Conservation (phyloP, 345 rosid genomes). For the Raphanus raphanistrum region DNA sequence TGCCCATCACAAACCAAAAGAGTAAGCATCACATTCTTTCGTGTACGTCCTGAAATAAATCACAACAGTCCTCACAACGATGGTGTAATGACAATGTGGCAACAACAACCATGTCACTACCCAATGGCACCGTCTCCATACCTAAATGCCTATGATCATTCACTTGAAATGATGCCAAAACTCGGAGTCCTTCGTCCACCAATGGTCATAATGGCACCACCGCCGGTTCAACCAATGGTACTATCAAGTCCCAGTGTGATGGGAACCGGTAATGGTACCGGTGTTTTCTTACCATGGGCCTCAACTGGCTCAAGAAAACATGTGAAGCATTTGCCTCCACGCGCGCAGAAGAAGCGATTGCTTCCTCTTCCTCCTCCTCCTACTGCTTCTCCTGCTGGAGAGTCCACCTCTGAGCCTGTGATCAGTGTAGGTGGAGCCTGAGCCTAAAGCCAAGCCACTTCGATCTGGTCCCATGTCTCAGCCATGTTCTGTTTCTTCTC, state of each 20-base stretch:
- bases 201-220: slow-evolving; percentile 62
- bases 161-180: slow-evolving; percentile 40
- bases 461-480: slow-evolving; percentile 12
- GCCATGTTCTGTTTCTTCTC: slow-evolving; percentile 27
- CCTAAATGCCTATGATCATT: slow-evolving; percentile 38
- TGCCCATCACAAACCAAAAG: slow-evolving; percentile 68
- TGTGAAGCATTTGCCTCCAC: slow-evolving; percentile 84
- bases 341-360: slow-evolving; percentile 65
- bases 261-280: slow-evolving; percentile 69
- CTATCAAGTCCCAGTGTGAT: slow-evolving; percentile 41
- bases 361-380: slow-evolving; percentile 44
- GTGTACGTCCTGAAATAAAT: slow-evolving; percentile 56
- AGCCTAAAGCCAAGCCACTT: slow-evolving; percentile 28
- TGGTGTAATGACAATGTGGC: slow-evolving; percentile 71
- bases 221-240: slow-evolving; percentile 57
- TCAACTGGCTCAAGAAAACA: slow-evolving; percentile 60
- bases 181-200: slow-evolving; percentile 51
- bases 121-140: slow-evolving; percentile 49
- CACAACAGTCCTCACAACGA: slow-evolving; percentile 50
- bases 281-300: slow-evolving; percentile 93
- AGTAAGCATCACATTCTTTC: slow-evolving; percentile 82
- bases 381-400: slow-evolving; percentile 30
- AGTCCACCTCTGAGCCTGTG: slow-evolving; percentile 50
- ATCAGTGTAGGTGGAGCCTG: slow-evolving; percentile 38
- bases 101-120: slow-evolving; percentile 44